phyloP scores from a whole-genome alignment of 2,329 filamentous ascomycete species.

The Cercospora canescens region DNA sequence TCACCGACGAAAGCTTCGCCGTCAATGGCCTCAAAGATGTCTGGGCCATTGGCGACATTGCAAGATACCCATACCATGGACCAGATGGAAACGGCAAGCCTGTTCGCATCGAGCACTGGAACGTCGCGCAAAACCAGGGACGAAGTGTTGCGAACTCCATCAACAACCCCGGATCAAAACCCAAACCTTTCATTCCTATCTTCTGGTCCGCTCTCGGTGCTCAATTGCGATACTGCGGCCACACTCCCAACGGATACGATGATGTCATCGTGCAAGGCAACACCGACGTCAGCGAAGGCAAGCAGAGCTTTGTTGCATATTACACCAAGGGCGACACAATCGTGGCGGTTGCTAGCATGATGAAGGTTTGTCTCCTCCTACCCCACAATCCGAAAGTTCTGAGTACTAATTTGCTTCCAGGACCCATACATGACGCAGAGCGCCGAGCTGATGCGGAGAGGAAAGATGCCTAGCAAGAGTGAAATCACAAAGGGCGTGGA shows the following conservation, averaged over 20 bases:
- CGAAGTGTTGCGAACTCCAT: constrained; percentile 79
- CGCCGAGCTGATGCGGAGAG: constrained; percentile 79
- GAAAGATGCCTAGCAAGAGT: constrained; percentile 79
- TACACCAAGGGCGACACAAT: constrained; percentile 85
- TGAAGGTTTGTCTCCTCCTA: constrained; percentile 68
- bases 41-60: constrained; percentile 93
- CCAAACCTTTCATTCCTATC: constrained; percentile 80
- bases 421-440: constrained; percentile 84
- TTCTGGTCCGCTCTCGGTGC: constrained; percentile 95
- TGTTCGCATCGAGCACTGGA: constrained; percentile 95
- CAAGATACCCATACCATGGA: constrained; percentile 89
- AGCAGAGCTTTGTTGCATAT: constrained; percentile 83
- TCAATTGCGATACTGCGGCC: constrained; percentile 92
- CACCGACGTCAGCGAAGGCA: constrained; percentile 56
- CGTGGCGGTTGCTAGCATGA: constrained; percentile 89
- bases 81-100: constrained; percentile 74
- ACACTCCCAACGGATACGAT: constrained; percentile 79
- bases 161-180: constrained; percentile 59
- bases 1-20: constrained; percentile 76
- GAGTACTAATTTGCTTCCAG: constrained; percentile 39
- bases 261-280: constrained; percentile 79
- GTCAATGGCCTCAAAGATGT: constrained; percentile 77
- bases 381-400: background rate
- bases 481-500: constrained; percentile 66
- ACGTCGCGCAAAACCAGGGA: constrained; percentile 92